phyloP scores from a whole-genome alignment of 768 basidiomycete species.

The Lactarius pseudohatsudake region DNA sequence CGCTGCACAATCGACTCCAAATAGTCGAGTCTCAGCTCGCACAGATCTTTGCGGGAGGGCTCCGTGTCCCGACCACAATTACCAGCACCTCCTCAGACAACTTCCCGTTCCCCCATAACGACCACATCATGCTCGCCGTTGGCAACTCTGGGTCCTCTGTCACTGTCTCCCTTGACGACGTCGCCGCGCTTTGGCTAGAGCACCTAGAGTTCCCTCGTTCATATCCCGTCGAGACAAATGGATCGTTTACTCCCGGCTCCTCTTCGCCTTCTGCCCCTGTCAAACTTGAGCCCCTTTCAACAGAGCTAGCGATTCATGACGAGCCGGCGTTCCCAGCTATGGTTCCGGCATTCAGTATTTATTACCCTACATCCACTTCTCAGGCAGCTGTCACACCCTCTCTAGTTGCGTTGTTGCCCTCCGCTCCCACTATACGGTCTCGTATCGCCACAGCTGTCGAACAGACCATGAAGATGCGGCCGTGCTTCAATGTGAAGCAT shows the following conservation, averaged over 20 bases:
- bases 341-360: constrained; percentile 21
- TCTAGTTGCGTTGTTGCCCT: constrained; percentile 43
- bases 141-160: constrained; percentile 47
- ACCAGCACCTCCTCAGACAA: constrained; percentile 22
- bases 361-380: constrained; percentile 28
- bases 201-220: constrained; percentile 42
- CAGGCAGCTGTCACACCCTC: constrained; percentile 40
- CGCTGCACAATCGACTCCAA: constrained; percentile 76
- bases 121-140: constrained; percentile 42
- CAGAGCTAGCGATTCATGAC: constrained; percentile 22
- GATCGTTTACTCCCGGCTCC: constrained; percentile 19
- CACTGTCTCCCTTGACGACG: constrained; percentile 55
- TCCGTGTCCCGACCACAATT: constrained; percentile 18
- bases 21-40: constrained; percentile 63
- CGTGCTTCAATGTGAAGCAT: constrained; percentile 50
- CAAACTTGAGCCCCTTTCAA: constrained; percentile 25
- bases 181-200: constrained; percentile 62
- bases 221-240: constrained; percentile 28
- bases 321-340: constrained; percentile 30
- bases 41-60: constrained; percentile 38
- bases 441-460: constrained; percentile 42
- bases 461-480: constrained; percentile 47
- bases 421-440: constrained; percentile 39
- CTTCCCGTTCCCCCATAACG: constrained; percentile 36
- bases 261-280: constrained; percentile 26